Percentiles rank a stretch among this genome's conserved stretches.
Evolutionary conservation across 805 yeast species (phyloP).

Genomic region (Lipomyces yamanashiensis): DNA sequence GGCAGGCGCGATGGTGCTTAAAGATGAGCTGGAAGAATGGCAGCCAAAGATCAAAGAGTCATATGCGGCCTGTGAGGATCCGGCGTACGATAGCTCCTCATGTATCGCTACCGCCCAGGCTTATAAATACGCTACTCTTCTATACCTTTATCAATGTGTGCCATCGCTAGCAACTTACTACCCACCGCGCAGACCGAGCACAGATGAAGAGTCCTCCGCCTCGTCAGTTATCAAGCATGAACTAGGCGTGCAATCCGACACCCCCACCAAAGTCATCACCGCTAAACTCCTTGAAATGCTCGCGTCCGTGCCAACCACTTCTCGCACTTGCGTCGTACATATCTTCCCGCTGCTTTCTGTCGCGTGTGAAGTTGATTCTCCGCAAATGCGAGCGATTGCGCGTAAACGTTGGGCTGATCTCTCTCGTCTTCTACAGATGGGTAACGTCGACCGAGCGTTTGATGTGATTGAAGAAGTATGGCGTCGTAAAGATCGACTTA

Average conservation of each 20-base stretch:
- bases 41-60: conserved; percentile 52
- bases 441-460: conserved; percentile 66
- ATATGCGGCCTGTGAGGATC: conserved; percentile 48
- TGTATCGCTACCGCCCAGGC: conserved; percentile 74
- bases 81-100: conserved; percentile 60
- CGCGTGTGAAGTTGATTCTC: conserved; percentile 65
- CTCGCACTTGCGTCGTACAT: conserved; percentile 62
- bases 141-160: conserved; percentile 70
- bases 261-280: conserved; percentile 45
- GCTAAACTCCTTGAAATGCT: conserved; percentile 62
- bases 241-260: conserved; percentile 7
- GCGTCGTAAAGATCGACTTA: conserved; percentile 50
- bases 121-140: conserved; percentile 61
- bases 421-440: conserved; percentile 62
- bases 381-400: conserved; percentile 67
- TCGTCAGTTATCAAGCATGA: conserved; percentile 1
- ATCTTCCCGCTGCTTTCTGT: conserved; percentile 68
- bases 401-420: conserved; percentile 61
- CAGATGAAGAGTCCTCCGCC: conserved; percentile 4
- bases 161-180: conserved; percentile 54
- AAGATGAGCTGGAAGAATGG: conserved; percentile 61
- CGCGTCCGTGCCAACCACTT: conserved; percentile 65
- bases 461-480: conserved; percentile 76
- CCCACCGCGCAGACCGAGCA: conserved; percentile 4
- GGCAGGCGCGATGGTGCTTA: conserved; percentile 60